Base-by-base conservation (phyloP, 306 rosid species). In the Spatholobus suberectus region DNA sequence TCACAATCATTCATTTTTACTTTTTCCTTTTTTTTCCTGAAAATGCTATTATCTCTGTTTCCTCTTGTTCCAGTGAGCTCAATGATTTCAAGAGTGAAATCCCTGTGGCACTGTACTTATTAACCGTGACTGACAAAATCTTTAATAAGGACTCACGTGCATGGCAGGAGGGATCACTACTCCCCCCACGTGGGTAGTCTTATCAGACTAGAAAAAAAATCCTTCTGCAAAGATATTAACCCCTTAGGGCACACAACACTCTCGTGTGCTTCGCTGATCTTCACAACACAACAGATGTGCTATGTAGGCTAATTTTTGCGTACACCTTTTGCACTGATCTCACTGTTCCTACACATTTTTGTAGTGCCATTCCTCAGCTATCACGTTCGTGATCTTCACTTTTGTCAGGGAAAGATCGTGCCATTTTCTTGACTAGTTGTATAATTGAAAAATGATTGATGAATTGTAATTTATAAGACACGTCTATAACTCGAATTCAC, bases 71-170 rank as follows among this genome's bases (percentile, higher is more conserved):
- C 5, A 49, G 55, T 24, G 40, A 32, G 58, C 55, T 34, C 23
- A 65, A 46, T 77, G 69, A 68, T 79, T 43, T 34, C 26, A 66
- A 54, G 8, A 26, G 34, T 11, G 38, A 58, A 57, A 68, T 14
- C n/a, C n/a, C n/a, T n/a, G n/a, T n/a, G n/a, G 49, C 21, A 41
- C 18, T 24, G 71, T 79, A 80, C 82, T 6, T 17, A 6, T 10
- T 69, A 86, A 83, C 87, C 59, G 85, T 76, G 77, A 62, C 83
- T 70, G 85, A 86, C 82, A 75, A 51, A 40, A 44, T n/a, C 47
- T 59, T 49, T 55, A 67, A 65, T 70, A 8, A 49, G 52, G 34
- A 44, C 73, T 80, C 85, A 83, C 83, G 85, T 70, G 89, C 80
- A 62, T 2, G 2, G 14, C 57, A 67, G 18, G 10, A 29, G 68